Evolutionary conservation across 495 filamentous ascomycete genomes (phyloP), one percentile per base, ranked within the genome.

Genomic region (Penicillium psychrofluorescens): DNA sequence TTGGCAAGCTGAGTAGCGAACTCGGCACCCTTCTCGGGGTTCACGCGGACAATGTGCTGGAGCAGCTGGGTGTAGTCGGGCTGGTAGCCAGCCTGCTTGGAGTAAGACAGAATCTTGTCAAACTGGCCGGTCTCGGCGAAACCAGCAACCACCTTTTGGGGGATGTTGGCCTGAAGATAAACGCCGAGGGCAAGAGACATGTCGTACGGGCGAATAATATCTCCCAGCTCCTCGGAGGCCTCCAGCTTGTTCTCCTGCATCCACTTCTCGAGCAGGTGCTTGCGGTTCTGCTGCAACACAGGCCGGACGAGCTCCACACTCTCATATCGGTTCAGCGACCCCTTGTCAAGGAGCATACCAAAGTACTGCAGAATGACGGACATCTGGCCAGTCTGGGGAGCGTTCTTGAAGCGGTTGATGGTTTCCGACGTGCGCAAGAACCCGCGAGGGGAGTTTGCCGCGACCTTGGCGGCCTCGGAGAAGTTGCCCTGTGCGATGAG

Each of bases 241-340:
- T 92, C 86, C 12, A 99, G 74, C 70, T 99, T 99, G 58, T 88
- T 84, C 67, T 97, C 92, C 50, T 81, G 81, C 63, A 96, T 75
- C 92, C 92, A 99, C 63, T 99, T 99, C 66, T 97, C 91, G 15
- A 99, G 74, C 36, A 99, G 70, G 59, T 96, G 88, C 71, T 97
- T 97, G 38, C 92, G 81, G 57, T 87, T 90, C 59, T 99, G 92
- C 38, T 83, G 81, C 50, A 99, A 67, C 13, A 99, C 92, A 32
- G 94, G 90, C 38, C 86, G 79, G 8, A 92, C 90, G 50, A 99
- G 79, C 64, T 99, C 92, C 38, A 97, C 72, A 47, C 90, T 94
- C 66, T 99, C 92, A 47, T 91, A 81, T 55, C 83, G 82, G 68
- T 97, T 99, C 27, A 99, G 74, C 6, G 79, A 76, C 28, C 91